These are phyloP conservation scores for Chlorella sp. DNA, from an alignment of 139 green algal genomes.

Conservation along the genomic window DNA sequence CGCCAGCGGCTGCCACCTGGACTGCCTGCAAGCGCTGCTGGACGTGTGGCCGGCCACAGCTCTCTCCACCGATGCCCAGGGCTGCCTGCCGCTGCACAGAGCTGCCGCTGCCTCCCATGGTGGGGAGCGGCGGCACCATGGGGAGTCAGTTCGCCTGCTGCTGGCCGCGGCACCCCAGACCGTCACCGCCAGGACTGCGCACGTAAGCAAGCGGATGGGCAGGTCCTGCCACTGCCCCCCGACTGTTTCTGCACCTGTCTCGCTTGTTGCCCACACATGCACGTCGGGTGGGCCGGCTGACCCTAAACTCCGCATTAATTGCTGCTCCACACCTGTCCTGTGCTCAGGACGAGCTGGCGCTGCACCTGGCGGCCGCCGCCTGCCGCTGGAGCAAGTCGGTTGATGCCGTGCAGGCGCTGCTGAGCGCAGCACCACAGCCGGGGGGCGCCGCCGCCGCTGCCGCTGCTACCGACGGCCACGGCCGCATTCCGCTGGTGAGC, in stretches of 20 bases:
- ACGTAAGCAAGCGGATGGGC: no score
- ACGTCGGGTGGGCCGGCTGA: no score
- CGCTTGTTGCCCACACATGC: no score
- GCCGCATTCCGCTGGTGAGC: no score
- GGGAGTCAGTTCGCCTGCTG: not conserved
- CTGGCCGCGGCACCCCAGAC: not conserved
- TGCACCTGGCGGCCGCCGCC: not conserved
- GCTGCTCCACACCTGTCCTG: no score
- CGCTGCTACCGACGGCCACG: no score
- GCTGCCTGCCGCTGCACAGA: not conserved
- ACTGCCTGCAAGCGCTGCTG: not conserved
- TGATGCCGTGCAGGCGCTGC: not conserved
- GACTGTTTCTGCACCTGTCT: no score
- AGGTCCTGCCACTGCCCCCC: no score
- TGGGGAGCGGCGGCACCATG: not conserved
- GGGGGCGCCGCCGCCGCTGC: no score
- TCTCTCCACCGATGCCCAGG: not conserved
- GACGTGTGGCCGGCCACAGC: not conserved
- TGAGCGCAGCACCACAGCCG: not conserved
- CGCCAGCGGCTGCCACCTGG: not conserved
- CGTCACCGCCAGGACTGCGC: not conserved
- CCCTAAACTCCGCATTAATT: no score
- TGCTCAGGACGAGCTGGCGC: not conserved
- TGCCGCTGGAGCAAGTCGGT: not conserved
- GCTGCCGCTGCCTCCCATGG: not conserved